Conservation (phyloP, 2,329 filamentous ascomycete genomes). For the Cadophora malorum region DNA sequence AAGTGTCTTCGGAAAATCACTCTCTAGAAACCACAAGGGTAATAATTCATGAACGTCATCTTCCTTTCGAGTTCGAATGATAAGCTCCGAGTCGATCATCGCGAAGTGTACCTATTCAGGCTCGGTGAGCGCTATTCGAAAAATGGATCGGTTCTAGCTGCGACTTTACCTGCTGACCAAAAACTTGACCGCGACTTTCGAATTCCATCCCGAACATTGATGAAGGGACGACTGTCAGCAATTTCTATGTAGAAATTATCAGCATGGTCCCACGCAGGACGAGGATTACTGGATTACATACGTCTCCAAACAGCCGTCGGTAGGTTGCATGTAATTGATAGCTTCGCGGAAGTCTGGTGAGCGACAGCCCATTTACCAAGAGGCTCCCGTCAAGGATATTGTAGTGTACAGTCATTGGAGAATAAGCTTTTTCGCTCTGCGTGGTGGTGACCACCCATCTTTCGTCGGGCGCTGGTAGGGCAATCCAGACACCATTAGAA, state of each 20-base stretch:
- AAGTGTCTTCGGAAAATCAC: constrained; percentile 21
- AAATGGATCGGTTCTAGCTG: too few relatives aligned
- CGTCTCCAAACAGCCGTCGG: constrained; percentile 28
- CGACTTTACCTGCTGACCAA: constrained; percentile 23
- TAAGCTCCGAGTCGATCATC: constrained; percentile 44
- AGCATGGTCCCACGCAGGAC: not conserved
- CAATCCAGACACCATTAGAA: not conserved
- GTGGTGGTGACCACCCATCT: constrained; percentile 45
- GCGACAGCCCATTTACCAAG: constrained; percentile 57
- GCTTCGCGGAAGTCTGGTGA: constrained; percentile 53
- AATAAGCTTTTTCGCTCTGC: constrained; percentile 25
- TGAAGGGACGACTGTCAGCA: not conserved
- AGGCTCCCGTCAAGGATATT: constrained; percentile 59
- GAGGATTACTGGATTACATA: not conserved
- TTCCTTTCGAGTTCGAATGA: constrained; percentile 12
- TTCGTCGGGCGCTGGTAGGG: constrained; percentile 32
- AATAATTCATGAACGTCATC: constrained; percentile 21
- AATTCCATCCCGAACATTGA: constrained; percentile 46
- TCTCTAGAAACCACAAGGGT: not conserved
- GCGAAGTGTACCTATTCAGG: constrained; percentile 42
- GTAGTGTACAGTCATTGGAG: constrained; percentile 49
- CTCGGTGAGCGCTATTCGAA: constrained; percentile 31
- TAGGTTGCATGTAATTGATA: constrained; percentile 48
- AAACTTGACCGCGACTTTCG: constrained; percentile 37
- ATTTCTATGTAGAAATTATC: not conserved